A percentile compares a stretch with the other conserved stretches of the same genome.
phyloP scores from a whole-genome alignment of 2,329 filamentous ascomycete species.

The Venturia oleaginea region DNA sequence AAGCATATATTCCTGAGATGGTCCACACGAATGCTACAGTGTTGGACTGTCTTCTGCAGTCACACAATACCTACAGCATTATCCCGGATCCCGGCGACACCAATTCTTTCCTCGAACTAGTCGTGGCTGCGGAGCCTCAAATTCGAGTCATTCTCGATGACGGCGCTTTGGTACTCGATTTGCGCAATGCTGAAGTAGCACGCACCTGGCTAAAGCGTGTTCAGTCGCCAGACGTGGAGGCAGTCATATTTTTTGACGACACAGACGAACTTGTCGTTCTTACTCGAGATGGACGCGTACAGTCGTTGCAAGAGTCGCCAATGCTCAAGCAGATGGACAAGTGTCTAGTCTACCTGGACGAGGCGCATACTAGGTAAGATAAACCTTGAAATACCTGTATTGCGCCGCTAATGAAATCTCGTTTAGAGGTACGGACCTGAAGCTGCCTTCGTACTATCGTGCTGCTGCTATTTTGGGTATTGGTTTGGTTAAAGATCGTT shows the following conservation, averaged over 20 bases:
- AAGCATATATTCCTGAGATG: constrained; percentile 46
- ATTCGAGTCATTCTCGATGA: constrained; percentile 59
- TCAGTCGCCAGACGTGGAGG: constrained; percentile 25
- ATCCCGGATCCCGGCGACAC: constrained; percentile 7
- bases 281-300: constrained; percentile 37
- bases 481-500: constrained; percentile 55
- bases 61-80: constrained; percentile 38
- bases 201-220: constrained; percentile 40
- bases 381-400: too few relatives aligned
- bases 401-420: too few relatives aligned
- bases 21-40: constrained; percentile 61
- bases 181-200: constrained; percentile 49
- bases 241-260: constrained; percentile 49
- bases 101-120: constrained; percentile 37
- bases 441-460: constrained; percentile 47
- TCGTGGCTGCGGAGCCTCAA: constrained; percentile 31
- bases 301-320: constrained; percentile 49
- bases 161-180: constrained; percentile 59
- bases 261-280: constrained; percentile 47
- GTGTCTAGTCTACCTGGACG: constrained; percentile 61
- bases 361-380: constrained; percentile 51
- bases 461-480: constrained; percentile 61
- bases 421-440: constrained; percentile 52
- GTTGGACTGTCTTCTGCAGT: constrained; percentile 46
- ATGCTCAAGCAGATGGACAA: constrained; percentile 46